phyloP scores from a whole-genome alignment of 2,329 filamentous ascomycete genomes.

The Sodiomyces alkalinus region DNA sequence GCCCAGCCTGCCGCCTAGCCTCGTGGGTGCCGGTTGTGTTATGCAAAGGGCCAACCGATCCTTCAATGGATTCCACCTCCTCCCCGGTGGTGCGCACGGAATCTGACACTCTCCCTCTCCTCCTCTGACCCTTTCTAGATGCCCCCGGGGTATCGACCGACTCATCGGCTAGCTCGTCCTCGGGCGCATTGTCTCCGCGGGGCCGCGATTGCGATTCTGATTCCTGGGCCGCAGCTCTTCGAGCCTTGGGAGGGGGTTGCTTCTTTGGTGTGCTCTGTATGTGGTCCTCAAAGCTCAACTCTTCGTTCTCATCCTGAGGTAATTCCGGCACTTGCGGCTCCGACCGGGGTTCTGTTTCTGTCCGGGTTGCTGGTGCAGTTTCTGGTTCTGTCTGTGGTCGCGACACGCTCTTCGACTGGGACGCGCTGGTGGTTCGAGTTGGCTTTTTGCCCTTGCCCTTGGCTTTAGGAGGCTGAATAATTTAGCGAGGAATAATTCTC shows the following conservation, averaged over 20 bases:
- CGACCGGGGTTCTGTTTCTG: too few relatives aligned
- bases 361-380: too few relatives aligned
- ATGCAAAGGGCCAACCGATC: too few relatives aligned
- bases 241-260: not conserved
- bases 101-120: not conserved
- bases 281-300: slow-evolving; percentile 31
- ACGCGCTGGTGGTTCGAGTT: not conserved
- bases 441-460: not conserved
- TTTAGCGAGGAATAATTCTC: too few relatives aligned
- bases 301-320: slow-evolving; percentile 5
- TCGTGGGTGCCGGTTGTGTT: too few relatives aligned
- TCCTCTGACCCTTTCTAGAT: not conserved
- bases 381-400: too few relatives aligned
- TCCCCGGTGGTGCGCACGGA: too few relatives aligned
- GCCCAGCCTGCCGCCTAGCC: too few relatives aligned
- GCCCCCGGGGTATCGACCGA: not conserved
- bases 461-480: slow-evolving; percentile 5
- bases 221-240: not conserved
- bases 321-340: not conserved
- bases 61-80: too few relatives aligned
- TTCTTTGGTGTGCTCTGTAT: slow-evolving; percentile 27
- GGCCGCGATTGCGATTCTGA: not conserved
- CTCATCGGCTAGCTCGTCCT: slow-evolving; percentile 1
- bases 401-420: not conserved
- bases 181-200: not conserved